phyloP scores from a whole-genome alignment of 768 basidiomycete species.

The Pleurotus djamor region DNA sequence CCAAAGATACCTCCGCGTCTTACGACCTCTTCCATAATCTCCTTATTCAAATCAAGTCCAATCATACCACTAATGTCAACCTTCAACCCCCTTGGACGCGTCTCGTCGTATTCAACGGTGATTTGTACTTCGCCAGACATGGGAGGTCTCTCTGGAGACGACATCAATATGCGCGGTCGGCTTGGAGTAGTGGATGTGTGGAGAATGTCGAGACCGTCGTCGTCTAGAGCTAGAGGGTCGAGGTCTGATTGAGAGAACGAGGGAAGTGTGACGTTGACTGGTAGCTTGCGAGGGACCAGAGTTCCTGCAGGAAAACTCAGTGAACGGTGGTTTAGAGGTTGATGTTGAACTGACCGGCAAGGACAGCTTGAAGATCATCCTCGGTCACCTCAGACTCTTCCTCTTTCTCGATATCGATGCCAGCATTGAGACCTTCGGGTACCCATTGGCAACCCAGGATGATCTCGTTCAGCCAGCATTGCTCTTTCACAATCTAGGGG shows the following conservation, averaged over 20 bases:
- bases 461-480: conserved; percentile 83
- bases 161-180: conserved; percentile 59
- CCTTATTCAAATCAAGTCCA: conserved; percentile 49
- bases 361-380: conserved; percentile 61
- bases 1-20: conserved; percentile 72
- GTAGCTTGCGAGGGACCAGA: conserved; percentile 56
- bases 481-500: conserved; percentile 69
- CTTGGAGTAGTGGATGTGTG: conserved; percentile 29
- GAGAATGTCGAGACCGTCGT: conserved; percentile 19
- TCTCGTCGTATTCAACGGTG: conserved; percentile 58
- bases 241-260: conserved; percentile 43
- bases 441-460: conserved; percentile 60
- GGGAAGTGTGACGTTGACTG: conserved; percentile 70
- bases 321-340: not conserved
- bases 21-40: conserved; percentile 65
- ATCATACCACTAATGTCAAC: conserved; percentile 61
- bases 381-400: conserved; percentile 40
- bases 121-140: conserved; percentile 67
- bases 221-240: conserved; percentile 31
- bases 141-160: conserved; percentile 62
- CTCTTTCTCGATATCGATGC: conserved; percentile 18
- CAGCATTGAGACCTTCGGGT: conserved; percentile 41
- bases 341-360: conserved; percentile 46
- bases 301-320: conserved; percentile 39
- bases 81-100: conserved; percentile 48